A percentile compares a stretch with the other conserved stretches of the same genome.
Evolutionary conservation across 176 grass and related monocot species (phyloP).

Genomic region (Triticum aestivum): IWGSC_CS_RefSeq_v2.1 NC_057800.1:44988425-44988924

Average conservation of each 20-base stretch:
- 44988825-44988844: conserved; percentile 68
- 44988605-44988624: neutral
- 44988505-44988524: neutral
- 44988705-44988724: neutral
- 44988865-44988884: conserved; percentile 86
- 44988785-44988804: conserved; percentile 31
- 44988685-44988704: neutral
- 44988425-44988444: conserved; percentile 40
- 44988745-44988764: neutral
- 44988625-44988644: neutral
- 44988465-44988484: conserved; percentile 31
- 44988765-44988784: neutral
- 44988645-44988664: neutral
- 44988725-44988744: conserved; percentile 25
- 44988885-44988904: conserved; percentile 97
- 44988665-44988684: neutral
- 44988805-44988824: conserved; percentile 65
- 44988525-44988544: neutral
- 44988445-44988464: conserved; percentile 8
- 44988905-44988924: conserved; percentile 71
- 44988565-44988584: neutral
- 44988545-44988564: neutral
- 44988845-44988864: conserved; percentile 70
- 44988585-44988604: neutral
- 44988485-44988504: conserved; percentile 34